Conservation (phyloP, 2,329 filamentous ascomycete species). For the Oidium heveae region DNA sequence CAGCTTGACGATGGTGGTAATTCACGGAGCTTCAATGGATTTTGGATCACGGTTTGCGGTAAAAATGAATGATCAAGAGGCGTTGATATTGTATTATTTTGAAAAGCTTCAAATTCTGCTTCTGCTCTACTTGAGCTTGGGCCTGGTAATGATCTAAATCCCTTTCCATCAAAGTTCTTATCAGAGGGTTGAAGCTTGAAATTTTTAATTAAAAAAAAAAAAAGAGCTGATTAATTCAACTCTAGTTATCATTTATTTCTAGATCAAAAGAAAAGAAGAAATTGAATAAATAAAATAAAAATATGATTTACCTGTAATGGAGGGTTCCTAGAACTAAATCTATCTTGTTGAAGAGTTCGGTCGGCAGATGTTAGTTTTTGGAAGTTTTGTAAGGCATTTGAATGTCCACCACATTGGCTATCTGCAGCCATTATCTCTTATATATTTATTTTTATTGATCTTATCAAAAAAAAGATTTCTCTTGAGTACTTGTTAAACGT, state of each 20-base stretch:
- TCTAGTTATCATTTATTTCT: background rate
- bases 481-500: too few species aligned
- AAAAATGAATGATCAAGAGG: slow-evolving; percentile 14
- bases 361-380: slow-evolving; percentile 43
- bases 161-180: slow-evolving; percentile 17
- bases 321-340: slow-evolving; percentile 26
- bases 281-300: slow-evolving; percentile 1
- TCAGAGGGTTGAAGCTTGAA: slow-evolving; percentile 1
- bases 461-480: too few species aligned
- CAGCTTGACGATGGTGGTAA: slow-evolving; percentile 10
- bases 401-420: slow-evolving; percentile 37
- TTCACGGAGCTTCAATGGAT: slow-evolving; percentile 3
- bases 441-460: too few species aligned
- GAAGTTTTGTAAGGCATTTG: slow-evolving; percentile 45
- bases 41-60: slow-evolving; percentile 1
- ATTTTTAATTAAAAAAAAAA: background rate
- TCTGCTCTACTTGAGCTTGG: slow-evolving; percentile 30
- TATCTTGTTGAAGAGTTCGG: slow-evolving; percentile 45
- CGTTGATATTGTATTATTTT: slow-evolving; percentile 20
- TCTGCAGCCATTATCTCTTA: slow-evolving; percentile 20
- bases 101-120: slow-evolving; percentile 44
- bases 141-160: slow-evolving; percentile 31
- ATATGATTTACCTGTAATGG: slow-evolving; percentile 25
- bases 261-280: background rate
- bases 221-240: too few species aligned